These are phyloP conservation scores for Scenedesmus sp. DNA, from an alignment of 163 green algal species.

Conservation along the genomic window DNA sequence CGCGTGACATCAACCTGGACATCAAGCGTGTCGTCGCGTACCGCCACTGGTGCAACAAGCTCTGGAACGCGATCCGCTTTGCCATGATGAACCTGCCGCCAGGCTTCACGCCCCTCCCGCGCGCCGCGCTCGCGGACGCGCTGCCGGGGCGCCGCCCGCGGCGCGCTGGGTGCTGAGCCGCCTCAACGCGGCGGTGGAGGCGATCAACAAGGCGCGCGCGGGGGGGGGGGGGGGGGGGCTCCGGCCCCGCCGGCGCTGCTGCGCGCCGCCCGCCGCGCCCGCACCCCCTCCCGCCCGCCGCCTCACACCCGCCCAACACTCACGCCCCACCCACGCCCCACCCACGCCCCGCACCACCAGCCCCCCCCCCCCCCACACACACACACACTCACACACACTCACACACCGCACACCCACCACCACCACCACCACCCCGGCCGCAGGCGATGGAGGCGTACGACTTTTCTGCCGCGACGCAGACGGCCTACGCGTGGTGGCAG, in stretches of 20 bases:
- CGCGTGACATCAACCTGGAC: slow-evolving; percentile 95
- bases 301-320: neutral
- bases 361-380: too few relatives aligned
- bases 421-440: neutral
- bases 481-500: slow-evolving; percentile 87
- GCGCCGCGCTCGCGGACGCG: slow-evolving; percentile 6
- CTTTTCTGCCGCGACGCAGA: slow-evolving; percentile 82
- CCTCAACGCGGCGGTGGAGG: slow-evolving; percentile 68
- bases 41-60: slow-evolving; percentile 99
- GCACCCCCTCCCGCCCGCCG: too few relatives aligned
- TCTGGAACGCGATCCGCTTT: slow-evolving; percentile 99
- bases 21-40: slow-evolving; percentile 96
- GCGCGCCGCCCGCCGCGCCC: too few relatives aligned
- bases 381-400: too few relatives aligned
- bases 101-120: slow-evolving; percentile 48
- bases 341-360: too few relatives aligned
- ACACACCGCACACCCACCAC: too few relatives aligned
- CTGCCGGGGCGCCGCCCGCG: slow-evolving; percentile 64
- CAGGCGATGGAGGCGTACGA: slow-evolving; percentile 87
- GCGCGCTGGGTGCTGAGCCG: slow-evolving; percentile 87
- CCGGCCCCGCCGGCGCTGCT: too few relatives aligned
- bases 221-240: too few relatives aligned
- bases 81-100: slow-evolving; percentile 92
- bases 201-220: slow-evolving; percentile 55
- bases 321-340: too few relatives aligned